A percentile compares a stretch with the other conserved stretches of the same genome.
Conservation (phyloP, 768 basidiomycete genomes). For the Amanita rubescens region DNA sequence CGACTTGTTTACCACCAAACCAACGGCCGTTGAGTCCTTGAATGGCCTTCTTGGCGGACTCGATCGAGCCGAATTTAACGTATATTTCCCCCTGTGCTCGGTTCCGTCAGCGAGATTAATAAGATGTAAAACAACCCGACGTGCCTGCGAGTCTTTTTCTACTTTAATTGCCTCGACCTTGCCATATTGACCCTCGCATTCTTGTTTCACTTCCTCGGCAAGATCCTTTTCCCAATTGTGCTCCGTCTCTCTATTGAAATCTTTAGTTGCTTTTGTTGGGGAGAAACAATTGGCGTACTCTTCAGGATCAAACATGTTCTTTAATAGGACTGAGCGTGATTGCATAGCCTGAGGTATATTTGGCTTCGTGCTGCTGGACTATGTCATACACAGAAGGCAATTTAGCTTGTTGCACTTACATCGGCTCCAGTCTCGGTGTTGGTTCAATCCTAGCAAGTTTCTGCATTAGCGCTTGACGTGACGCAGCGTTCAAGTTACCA, state of each 20-base stretch:
- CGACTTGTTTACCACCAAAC: constrained; percentile 90
- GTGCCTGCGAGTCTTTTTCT: constrained; percentile 87
- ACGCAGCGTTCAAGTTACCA: constrained; percentile 96
- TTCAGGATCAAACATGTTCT: constrained; percentile 97
- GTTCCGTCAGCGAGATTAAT: constrained; percentile 8
- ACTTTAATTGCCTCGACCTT: constrained; percentile 82
- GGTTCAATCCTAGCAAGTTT: constrained; percentile 96
- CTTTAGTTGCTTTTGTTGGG: background rate
- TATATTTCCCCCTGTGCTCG: constrained; percentile 94
- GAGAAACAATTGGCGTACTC: constrained; percentile 49
- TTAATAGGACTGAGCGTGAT: constrained; percentile 83
- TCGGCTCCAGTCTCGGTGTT: constrained; percentile 46
- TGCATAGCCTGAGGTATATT: constrained; percentile 81
- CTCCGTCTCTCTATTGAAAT: constrained; percentile 72
- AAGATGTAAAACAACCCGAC: constrained; percentile 1
- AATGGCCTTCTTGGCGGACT: constrained; percentile 75
- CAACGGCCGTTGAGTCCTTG: constrained; percentile 93
- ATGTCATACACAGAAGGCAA: constrained; percentile 10
- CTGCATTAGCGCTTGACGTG: constrained; percentile 99
- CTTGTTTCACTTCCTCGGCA: constrained; percentile 91
- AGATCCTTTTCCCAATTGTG: constrained; percentile 96
- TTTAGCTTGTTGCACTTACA: constrained; percentile 35
- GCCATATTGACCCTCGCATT: constrained; percentile 91
- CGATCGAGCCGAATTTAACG: constrained; percentile 79
- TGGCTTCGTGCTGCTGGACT: constrained; percentile 50